Conservation (phyloP, 805 yeast genomes). For the Ogataea trehalophila region DNA sequence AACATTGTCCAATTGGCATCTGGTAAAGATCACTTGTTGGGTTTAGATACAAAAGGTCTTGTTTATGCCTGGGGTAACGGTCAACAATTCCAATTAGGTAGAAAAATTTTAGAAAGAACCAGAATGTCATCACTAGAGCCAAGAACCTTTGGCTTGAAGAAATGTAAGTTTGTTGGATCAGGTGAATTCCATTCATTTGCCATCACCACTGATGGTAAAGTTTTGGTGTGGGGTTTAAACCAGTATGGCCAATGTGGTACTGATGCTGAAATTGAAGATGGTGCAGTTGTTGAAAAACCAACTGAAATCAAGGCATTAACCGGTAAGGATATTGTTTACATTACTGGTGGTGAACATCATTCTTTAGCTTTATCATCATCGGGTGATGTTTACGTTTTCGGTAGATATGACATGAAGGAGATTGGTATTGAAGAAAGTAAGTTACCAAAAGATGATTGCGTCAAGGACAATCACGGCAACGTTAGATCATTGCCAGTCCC, state of each 20-base stretch:
- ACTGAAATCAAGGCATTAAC: slow-evolving; percentile 64
- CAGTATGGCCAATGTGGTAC: slow-evolving; percentile 96
- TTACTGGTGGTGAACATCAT: slow-evolving; percentile 96
- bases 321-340: slow-evolving; percentile 49
- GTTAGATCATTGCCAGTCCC: slow-evolving; percentile 86
- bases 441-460: slow-evolving; percentile 65
- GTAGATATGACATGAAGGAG: slow-evolving; percentile 91
- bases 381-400: slow-evolving; percentile 81
- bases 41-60: slow-evolving; percentile 76
- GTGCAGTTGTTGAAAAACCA: slow-evolving; percentile 74
- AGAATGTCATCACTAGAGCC: slow-evolving; percentile 72
- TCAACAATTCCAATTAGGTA: slow-evolving; percentile 87
- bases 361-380: slow-evolving; percentile 65
- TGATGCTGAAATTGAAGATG: slow-evolving; percentile 74
- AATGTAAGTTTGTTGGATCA: slow-evolving; percentile 75
- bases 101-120: slow-evolving; percentile 76
- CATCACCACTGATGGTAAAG: slow-evolving; percentile 62
- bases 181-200: slow-evolving; percentile 98
- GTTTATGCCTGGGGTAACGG: slow-evolving; percentile 98
- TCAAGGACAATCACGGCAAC: slow-evolving; percentile 72
- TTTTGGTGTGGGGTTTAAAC: slow-evolving; percentile 91
- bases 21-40: slow-evolving; percentile 90
- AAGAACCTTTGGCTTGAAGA: slow-evolving; percentile 75
- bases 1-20: slow-evolving; percentile 79
- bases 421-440: slow-evolving; percentile 68